Conservation (phyloP, 2,329 filamentous ascomycete species). For the Cordyceps cateniannulata region DNA sequence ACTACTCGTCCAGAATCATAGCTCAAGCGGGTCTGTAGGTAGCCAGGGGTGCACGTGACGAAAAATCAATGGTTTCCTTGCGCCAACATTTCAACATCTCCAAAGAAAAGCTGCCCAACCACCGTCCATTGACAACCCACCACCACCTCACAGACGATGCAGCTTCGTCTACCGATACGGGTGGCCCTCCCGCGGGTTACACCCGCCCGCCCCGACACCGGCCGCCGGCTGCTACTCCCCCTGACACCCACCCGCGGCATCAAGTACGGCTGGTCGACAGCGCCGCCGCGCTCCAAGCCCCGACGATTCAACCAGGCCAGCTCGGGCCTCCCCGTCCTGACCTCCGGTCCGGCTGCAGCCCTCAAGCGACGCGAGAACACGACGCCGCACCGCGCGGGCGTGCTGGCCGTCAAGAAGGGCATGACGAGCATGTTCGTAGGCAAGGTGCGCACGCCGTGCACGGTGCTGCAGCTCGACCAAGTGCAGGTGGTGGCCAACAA, state of each 20-base stretch:
- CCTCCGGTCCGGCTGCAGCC: constrained; percentile 54
- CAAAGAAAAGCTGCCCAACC: constrained; percentile 11
- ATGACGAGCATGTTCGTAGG: constrained; percentile 89
- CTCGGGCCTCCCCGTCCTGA: constrained; percentile 49
- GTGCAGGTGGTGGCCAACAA: constrained; percentile 87
- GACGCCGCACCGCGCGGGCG: constrained; percentile 66
- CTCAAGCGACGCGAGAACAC: constrained; percentile 52
- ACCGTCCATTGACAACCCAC: constrained; percentile 12
- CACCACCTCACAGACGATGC: constrained; percentile 29
- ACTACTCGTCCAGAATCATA: no score
- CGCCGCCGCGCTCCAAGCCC: constrained; percentile 44
- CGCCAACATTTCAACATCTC: constrained; percentile 8
- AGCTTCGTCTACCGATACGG: constrained; percentile 38
- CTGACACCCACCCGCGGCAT: constrained; percentile 42
- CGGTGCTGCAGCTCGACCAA: constrained; percentile 86
- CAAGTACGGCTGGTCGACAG: constrained; percentile 56
- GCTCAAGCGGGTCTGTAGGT: background rate
- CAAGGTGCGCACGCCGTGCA: constrained; percentile 75
- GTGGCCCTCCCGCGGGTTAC: constrained; percentile 36
- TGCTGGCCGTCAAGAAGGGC: constrained; percentile 84
- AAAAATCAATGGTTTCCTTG: background rate
- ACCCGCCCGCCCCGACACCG: constrained; percentile 22
- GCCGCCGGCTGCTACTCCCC: constrained; percentile 37
- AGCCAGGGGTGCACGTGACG: constrained; percentile 9
- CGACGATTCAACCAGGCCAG: constrained; percentile 55